Evolutionary conservation across 345 rosid genomes (phyloP).

Genomic region (Brassica nigra): DNA sequence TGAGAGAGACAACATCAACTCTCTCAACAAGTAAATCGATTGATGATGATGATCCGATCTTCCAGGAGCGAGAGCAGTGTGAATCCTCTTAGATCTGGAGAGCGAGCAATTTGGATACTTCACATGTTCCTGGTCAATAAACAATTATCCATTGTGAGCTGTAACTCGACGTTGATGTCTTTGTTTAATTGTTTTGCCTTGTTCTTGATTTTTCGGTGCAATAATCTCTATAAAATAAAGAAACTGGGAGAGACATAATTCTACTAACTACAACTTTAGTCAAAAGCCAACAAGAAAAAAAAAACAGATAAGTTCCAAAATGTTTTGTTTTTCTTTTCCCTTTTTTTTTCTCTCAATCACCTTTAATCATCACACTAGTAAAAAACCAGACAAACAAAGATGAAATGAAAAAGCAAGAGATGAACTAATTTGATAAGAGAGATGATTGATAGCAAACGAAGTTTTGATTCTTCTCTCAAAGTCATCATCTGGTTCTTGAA

Average conservation of each 20-base stretch:
- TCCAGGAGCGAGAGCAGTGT: conserved; percentile 4
- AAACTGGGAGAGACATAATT: conserved; percentile 3
- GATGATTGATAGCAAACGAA: conserved; percentile 17
- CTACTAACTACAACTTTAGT: conserved; percentile 22
- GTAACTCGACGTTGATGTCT: too few species aligned
- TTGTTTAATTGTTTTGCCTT: too few species aligned
- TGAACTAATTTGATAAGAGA: conserved; percentile 18
- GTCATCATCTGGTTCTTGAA: conserved; percentile 66
- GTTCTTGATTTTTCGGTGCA: too few species aligned
- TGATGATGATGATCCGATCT: conserved; percentile 25
- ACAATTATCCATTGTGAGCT: neutral
- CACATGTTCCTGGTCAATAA: conserved; percentile 24
- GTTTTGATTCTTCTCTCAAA: neutral
- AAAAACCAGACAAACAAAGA: conserved; percentile 15
- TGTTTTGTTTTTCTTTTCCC: neutral
- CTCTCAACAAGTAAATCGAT: neutral
- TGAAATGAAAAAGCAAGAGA: neutral
- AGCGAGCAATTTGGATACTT: neutral
- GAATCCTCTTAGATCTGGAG: conserved; percentile 15
- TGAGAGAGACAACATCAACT: conserved; percentile 25
- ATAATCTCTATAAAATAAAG: neutral
- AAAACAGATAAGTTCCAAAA: conserved; percentile 6
- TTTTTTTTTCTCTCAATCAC: conserved; percentile 5
- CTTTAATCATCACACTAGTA: conserved; percentile 30
- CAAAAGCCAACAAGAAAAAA: conserved; percentile 18